phyloP scores from a whole-genome alignment of 73 alveolate species.

The Symbiodinium natans region DNA sequence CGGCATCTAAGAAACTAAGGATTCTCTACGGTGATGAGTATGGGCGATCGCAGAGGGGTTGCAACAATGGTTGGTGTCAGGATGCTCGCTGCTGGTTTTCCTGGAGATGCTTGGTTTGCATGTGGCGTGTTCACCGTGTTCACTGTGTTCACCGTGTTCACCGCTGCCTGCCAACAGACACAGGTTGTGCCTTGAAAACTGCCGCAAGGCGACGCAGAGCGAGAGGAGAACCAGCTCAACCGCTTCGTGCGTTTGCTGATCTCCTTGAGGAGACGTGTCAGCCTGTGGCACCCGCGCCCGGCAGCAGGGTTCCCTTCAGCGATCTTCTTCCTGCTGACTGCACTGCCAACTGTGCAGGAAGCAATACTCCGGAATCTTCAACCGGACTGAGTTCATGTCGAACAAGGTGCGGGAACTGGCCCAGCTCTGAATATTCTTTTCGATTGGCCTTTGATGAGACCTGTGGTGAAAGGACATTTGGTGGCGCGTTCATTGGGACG shows the following conservation, averaged over 20 bases:
- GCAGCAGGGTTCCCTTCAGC: neutral
- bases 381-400: conserved; percentile 51
- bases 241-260: conserved; percentile 55
- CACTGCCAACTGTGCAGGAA: conserved; percentile 14
- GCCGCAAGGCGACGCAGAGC: conserved; percentile 68
- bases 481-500: conserved; percentile 94
- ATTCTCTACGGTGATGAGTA: conserved; percentile 91
- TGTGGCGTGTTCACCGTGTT: too few relatives aligned
- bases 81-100: conserved; percentile 93
- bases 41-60: conserved; percentile 77
- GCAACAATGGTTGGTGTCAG: conserved; percentile 94
- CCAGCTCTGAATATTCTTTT: neutral
- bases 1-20: neutral
- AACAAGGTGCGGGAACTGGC: conserved; percentile 31
- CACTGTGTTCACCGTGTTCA: too few relatives aligned
- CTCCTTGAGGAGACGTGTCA: conserved; percentile 19
- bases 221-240: conserved; percentile 3
- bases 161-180: too few relatives aligned
- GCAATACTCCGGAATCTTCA: conserved; percentile 40
- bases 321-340: neutral
- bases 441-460: neutral
- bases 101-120: conserved; percentile 47
- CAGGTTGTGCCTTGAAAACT: too few relatives aligned
- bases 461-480: conserved; percentile 66
- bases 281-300: neutral